Evolutionary conservation across 495 filamentous ascomycete species (phyloP), one percentile per base, ranked within the genome.

Genomic region (Trichocladium uniseriatum): DNA sequence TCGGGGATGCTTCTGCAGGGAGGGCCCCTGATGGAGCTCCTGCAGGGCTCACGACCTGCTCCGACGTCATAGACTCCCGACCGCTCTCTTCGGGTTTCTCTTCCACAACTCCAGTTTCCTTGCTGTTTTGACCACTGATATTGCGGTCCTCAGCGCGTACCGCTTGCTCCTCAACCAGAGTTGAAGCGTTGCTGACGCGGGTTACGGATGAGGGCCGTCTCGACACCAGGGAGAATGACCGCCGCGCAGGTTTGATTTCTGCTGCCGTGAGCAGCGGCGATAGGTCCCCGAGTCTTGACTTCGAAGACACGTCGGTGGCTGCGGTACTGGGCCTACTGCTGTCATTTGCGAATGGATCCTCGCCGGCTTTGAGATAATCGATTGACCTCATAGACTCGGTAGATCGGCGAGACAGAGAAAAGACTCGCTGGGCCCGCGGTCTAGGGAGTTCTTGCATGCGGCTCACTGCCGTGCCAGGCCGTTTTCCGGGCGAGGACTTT

Each of bases 171-270:
- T 55, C 52, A 11, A 57, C 43, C 20, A 61, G 48, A 4, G 54
- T 56, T 31, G 57, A 60, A 2, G 45, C 44, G 21, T 51, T 57
- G 49, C 53, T 58, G 20, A 52, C 43, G 13, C 50, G 59, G 7
- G 16, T 13, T 13, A 37, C 15, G 5, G 47, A 41, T 2, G 57
- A 57, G 18, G 20, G 38, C 14, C 35, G 50, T 20, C 39, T 41
- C 29, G 40, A 45, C 11, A 58, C 9, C 6, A 59, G 36, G 3
- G 61, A 56, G 27, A 58, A 62, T 0, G 50, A 48, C 15, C 57
- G 59, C 18, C 39, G 56, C 4, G 37, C n/a, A 5, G 45, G 46
- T 32, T 43, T 57, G 16, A 45, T 19, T 20, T 57, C 48, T 3
- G 51, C 36, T 11, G 34, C 45, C 16, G 28, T 15, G 27, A 42